Conservation (phyloP, 495 filamentous ascomycete genomes). For the Lophiotrema nucula region DNA sequence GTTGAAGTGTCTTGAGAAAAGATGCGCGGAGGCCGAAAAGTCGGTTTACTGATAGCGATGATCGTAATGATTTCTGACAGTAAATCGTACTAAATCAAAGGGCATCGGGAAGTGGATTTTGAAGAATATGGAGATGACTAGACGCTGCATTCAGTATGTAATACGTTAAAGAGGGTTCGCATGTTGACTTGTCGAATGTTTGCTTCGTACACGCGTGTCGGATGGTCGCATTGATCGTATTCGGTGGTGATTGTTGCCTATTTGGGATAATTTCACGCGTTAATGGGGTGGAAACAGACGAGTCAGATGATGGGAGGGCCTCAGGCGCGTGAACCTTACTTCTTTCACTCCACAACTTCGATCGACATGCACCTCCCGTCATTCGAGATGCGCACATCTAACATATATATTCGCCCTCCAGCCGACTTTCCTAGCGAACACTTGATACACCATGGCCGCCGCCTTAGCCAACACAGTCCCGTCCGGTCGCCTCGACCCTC, state of each 20-base stretch:
- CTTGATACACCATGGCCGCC: background rate
- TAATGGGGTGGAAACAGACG: background rate
- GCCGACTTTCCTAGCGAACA: background rate
- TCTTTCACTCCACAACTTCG: background rate
- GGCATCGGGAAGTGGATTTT: background rate
- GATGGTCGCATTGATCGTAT: background rate
- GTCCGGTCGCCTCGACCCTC: slow-evolving; percentile 4
- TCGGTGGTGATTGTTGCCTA: background rate
- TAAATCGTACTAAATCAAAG: background rate
- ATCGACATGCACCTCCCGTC: background rate
- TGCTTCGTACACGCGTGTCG: background rate
- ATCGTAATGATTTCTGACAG: too few relatives aligned
- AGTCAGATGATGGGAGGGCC: background rate
- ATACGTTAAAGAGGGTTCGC: too few relatives aligned
- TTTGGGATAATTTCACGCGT: background rate
- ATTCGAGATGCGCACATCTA: background rate
- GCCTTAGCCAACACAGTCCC: background rate
- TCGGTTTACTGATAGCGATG: too few relatives aligned
- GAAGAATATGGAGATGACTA: background rate
- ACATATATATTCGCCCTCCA: slow-evolving; percentile 5
- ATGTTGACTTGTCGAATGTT: too few relatives aligned
- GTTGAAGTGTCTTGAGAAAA: too few relatives aligned
- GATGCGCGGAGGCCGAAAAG: too few relatives aligned
- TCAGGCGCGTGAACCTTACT: background rate
- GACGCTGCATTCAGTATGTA: too few relatives aligned